Percentiles rank a stretch among this genome's conserved stretches.
These are phyloP conservation scores for Diplogelasinospora grovesii DNA, from an alignment of 495 filamentous ascomycete genomes.

Conservation along the genomic window DNA sequence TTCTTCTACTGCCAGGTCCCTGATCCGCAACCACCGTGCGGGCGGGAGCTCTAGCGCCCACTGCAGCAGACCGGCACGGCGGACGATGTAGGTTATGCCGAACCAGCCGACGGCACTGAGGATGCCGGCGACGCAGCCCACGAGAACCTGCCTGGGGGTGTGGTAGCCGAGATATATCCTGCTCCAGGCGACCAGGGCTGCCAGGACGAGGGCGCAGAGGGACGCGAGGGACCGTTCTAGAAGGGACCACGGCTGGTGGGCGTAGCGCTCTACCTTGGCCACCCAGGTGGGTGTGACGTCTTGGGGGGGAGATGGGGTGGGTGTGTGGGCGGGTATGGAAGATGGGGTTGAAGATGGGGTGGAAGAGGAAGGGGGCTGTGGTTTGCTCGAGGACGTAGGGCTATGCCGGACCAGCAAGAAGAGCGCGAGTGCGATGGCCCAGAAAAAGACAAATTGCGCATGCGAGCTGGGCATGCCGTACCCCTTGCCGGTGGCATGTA, in stretches of 20 bases:
- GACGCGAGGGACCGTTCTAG: conserved; percentile 52
- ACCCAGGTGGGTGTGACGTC: conserved; percentile 10
- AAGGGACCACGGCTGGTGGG: conserved; percentile 48
- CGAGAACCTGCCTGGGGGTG: conserved; percentile 78
- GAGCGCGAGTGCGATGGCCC: conserved; percentile 71
- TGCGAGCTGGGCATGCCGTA: conserved; percentile 99
- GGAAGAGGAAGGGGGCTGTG: no score
- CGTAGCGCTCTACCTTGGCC: conserved; percentile 24
- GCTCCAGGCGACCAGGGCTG: conserved; percentile 67
- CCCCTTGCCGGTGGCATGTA: conserved; percentile 76
- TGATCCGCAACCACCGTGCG: conserved; percentile 58
- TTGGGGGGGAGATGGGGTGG: no score
- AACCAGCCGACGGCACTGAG: conserved; percentile 78
- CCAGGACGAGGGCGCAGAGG: conserved; percentile 48
- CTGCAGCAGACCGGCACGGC: conserved; percentile 54
- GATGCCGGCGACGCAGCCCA: conserved; percentile 65
- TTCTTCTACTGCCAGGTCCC: conserved; percentile 84
- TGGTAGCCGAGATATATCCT: conserved; percentile 92
- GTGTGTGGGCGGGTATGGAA: no score
- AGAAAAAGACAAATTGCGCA: conserved; percentile 89
- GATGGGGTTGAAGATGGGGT: no score
- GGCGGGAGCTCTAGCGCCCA: conserved; percentile 63
- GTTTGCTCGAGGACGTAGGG: no score
- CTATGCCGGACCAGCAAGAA: conserved; percentile 76
- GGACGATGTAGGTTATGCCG: conserved; percentile 52